Conservation (phyloP, 2,329 filamentous ascomycete genomes). For the Sclerotiophoma versabilis region DNA sequence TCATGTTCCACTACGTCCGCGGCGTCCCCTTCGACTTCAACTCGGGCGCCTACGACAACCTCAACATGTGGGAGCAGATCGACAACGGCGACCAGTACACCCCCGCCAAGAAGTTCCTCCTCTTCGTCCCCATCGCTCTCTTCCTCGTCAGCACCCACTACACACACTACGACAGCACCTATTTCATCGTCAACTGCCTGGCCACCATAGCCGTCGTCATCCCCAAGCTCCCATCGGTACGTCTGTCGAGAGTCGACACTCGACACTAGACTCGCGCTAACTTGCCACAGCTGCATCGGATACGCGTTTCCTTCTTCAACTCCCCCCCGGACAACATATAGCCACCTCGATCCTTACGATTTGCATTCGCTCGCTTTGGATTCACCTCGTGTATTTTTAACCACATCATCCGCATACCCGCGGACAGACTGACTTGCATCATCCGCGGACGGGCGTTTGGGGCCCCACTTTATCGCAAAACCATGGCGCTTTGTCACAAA, state of each 20-base stretch:
- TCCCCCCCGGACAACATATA: constrained; percentile 48
- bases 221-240: constrained; percentile 92
- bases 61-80: constrained; percentile 99
- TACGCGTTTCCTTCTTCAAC: constrained; percentile 51
- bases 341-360: constrained; percentile 13
- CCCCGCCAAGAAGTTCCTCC: constrained; percentile 96
- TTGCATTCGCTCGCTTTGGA: constrained; percentile 32
- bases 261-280: constrained; percentile 5
- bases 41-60: constrained; percentile 95
- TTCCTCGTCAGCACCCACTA: constrained; percentile 98
- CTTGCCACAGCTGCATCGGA: constrained; percentile 44
- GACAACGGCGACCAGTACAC: constrained; percentile 99
- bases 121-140: constrained; percentile 90
- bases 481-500: constrained; percentile 25
- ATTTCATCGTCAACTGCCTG: constrained; percentile 96
- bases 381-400: constrained; percentile 49
- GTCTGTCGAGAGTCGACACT: constrained; percentile 55
- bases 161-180: constrained; percentile 95
- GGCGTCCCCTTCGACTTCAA: constrained; percentile 99
- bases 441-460: constrained; percentile 36
- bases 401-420: constrained; percentile 29
- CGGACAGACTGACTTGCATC: constrained; percentile 41
- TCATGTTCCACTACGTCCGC: constrained; percentile 99
- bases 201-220: constrained; percentile 93
- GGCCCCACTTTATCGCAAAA: constrained; percentile 6